phyloP scores from a whole-genome alignment of 2,329 filamentous ascomycete genomes.

The Aotearoamyces nothofagi region DNA sequence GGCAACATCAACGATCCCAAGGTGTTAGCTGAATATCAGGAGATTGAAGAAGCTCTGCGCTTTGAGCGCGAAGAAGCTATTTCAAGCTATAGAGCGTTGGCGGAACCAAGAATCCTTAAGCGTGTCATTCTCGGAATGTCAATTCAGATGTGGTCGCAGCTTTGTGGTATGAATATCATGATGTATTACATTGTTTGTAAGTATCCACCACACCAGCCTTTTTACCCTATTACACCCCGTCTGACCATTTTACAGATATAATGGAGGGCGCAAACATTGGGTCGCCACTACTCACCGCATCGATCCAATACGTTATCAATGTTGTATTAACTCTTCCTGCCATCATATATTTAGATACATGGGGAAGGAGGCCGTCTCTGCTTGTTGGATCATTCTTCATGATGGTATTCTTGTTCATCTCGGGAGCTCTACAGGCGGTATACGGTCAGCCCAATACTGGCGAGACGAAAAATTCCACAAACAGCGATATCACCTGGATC shows the following conservation, averaged over 20 bases:
- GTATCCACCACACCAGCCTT: constrained; percentile 13
- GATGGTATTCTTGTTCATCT: constrained; percentile 27
- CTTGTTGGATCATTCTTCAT: constrained; percentile 35
- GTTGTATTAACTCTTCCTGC: constrained; percentile 66
- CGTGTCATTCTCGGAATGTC: constrained; percentile 58
- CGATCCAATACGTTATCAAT: constrained; percentile 67
- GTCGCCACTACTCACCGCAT: constrained; percentile 50
- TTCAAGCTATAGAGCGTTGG: constrained; percentile 56
- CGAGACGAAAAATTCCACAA: background rate
- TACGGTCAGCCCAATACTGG: background rate
- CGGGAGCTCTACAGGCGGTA: constrained; percentile 24
- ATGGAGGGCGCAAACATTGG: constrained; percentile 43
- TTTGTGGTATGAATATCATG: constrained; percentile 67
- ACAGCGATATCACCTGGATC: constrained; percentile 1
- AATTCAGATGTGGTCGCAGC: constrained; percentile 61
- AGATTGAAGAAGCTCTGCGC: constrained; percentile 60
- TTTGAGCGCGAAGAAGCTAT: constrained; percentile 58
- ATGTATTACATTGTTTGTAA: constrained; percentile 46
- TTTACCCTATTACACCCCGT: background rate
- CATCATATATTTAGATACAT: constrained; percentile 58
- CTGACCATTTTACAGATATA: constrained; percentile 23
- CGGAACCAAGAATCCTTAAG: constrained; percentile 58
- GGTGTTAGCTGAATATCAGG: constrained; percentile 51
- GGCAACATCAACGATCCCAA: constrained; percentile 50
- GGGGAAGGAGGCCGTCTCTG: constrained; percentile 56